Evolutionary conservation across 331 rosid genomes (phyloP).

Genomic region (Telfairia occidentalis): DNA sequence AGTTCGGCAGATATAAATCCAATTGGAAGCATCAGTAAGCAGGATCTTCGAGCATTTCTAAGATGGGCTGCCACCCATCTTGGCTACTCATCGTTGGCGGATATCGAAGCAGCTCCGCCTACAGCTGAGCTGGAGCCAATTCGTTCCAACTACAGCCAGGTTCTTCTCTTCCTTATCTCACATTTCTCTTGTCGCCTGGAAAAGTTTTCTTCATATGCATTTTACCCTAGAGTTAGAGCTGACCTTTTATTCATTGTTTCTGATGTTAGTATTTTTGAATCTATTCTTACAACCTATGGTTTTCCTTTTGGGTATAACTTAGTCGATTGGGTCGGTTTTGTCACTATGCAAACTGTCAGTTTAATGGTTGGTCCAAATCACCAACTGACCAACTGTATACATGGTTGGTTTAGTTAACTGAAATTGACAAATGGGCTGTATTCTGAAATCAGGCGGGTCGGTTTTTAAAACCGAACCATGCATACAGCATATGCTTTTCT

Average conservation of each 20-base stretch:
- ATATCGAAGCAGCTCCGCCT: constrained; percentile 93
- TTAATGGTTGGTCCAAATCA: not conserved
- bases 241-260: not conserved
- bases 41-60: constrained; percentile 77
- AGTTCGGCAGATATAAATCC: constrained; percentile 98
- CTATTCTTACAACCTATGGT: not conserved
- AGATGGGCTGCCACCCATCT: constrained; percentile 87
- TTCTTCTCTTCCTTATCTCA: constrained; percentile 13
- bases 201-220: not conserved
- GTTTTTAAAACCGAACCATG: not conserved
- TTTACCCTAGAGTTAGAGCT: not conserved
- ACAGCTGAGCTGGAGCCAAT: constrained; percentile 97
- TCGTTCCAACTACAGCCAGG: constrained; percentile 83
- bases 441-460: not conserved
- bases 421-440: not conserved
- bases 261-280: not conserved
- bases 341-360: not conserved
- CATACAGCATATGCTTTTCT: not conserved
- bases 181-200: not conserved
- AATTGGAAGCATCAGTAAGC: constrained; percentile 88
- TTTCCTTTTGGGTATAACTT: not conserved
- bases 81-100: constrained; percentile 67
- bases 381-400: not conserved
- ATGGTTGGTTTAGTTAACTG: not conserved
- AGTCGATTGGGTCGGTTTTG: not conserved